These are phyloP conservation scores for Saccharum officinarum DNA, from an alignment of 176 grass and related monocot genomes.

Conservation along the genomic window DNA sequence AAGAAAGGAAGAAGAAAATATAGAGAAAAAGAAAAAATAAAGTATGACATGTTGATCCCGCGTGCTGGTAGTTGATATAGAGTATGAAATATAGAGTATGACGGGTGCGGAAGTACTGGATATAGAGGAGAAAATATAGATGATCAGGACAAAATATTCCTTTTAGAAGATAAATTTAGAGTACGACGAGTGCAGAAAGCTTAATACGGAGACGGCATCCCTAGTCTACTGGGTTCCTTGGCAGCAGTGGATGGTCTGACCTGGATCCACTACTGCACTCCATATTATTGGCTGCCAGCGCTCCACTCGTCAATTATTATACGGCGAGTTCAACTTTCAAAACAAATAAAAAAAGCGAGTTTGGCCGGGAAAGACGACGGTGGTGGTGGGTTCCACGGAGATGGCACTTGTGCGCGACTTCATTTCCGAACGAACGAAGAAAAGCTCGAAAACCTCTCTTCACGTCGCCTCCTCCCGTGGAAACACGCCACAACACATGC, in stretches of 20 bases:
- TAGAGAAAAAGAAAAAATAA: too few species aligned
- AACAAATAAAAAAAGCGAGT: not conserved
- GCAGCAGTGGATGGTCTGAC: not conserved
- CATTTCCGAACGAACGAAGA: not conserved
- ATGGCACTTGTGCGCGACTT: not conserved
- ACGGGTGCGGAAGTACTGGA: too few species aligned
- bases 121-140: too few species aligned
- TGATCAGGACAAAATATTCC: too few species aligned
- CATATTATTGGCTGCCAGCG: conserved; percentile 13
- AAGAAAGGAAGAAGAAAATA: too few species aligned
- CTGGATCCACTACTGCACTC: conserved; percentile 4
- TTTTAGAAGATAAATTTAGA: too few species aligned
- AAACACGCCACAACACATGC: not conserved
- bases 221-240: not conserved
- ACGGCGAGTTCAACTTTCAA: not conserved
- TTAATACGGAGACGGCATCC: too few species aligned
- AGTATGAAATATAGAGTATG: too few species aligned
- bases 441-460: not conserved
- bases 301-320: not conserved
- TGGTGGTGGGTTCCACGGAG: not conserved
- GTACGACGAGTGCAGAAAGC: too few species aligned
- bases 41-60: too few species aligned
- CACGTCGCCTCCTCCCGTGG: conserved; percentile 20
- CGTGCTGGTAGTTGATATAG: too few species aligned
- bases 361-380: conserved; percentile 1